Evolutionary conservation across 768 basidiomycete genomes (phyloP).

Genomic region (Lactifluus pinguis): DNA sequence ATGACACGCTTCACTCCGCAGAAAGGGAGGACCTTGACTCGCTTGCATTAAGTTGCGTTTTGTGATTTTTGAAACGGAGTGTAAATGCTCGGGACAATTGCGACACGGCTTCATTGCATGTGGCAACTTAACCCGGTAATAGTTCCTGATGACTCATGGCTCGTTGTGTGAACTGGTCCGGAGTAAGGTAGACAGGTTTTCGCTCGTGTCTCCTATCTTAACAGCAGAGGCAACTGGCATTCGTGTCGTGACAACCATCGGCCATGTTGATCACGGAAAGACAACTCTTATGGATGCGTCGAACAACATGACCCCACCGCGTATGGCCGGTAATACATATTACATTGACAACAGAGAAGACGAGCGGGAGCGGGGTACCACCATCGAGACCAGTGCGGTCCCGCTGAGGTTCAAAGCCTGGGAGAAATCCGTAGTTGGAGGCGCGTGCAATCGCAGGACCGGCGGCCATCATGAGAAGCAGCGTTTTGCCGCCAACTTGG

Average conservation of each 20-base stretch:
- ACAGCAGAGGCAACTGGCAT: conserved; percentile 36
- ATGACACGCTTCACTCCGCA: no score
- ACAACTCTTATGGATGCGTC: conserved; percentile 92
- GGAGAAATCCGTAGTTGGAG: conserved; percentile 43
- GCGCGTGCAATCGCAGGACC: conserved; percentile 33
- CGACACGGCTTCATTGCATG: no score
- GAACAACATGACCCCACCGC: conserved; percentile 91
- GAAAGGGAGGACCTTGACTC: no score
- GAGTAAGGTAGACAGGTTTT: background rate
- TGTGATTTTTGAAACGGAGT: no score
- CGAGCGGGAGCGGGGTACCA: conserved; percentile 95
- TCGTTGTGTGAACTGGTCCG: conserved; percentile 1
- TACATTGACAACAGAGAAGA: conserved; percentile 95
- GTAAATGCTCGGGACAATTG: no score
- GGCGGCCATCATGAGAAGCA: no score
- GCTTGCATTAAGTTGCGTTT: no score
- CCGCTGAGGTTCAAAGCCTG: conserved; percentile 81
- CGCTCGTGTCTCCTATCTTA: background rate
- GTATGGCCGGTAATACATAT: conserved; percentile 93
- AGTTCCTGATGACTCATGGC: background rate
- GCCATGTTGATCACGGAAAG: conserved; percentile 95
- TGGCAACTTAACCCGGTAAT: background rate
- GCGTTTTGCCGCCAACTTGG: no score
- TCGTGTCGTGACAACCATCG: conserved; percentile 77
- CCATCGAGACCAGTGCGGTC: conserved; percentile 97